phyloP scores from a whole-genome alignment of 2,329 filamentous ascomycete genomes.

The Calonectria hawksworthii region DNA sequence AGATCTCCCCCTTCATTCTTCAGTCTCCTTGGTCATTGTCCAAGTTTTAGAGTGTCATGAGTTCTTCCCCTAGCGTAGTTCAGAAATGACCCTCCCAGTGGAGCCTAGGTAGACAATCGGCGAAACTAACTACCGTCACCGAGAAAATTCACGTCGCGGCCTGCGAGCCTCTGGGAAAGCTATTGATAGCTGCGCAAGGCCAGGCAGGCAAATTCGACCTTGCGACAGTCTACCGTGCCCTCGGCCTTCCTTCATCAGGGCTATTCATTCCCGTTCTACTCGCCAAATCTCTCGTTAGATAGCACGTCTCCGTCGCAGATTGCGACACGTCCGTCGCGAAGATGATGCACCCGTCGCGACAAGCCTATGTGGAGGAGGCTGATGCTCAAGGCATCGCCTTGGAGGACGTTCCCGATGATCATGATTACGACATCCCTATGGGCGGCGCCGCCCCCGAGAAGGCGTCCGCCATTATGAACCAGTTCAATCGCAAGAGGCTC shows the following conservation, averaged over 20 bases:
- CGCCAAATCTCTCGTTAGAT: not conserved
- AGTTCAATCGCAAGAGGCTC: conserved; percentile 92
- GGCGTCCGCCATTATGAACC: conserved; percentile 85
- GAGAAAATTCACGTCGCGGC: conserved; percentile 39
- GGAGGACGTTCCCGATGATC: conserved; percentile 74
- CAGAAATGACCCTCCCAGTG: not conserved
- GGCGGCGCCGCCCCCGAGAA: conserved; percentile 78
- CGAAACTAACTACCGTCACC: conserved; percentile 46
- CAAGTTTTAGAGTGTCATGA: not conserved
- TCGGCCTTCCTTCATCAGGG: not conserved
- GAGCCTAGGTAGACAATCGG: conserved; percentile 34
- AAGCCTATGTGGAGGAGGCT: conserved; percentile 93
- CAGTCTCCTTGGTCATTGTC: not conserved
- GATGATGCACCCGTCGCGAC: conserved; percentile 88
- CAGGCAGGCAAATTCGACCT: not conserved
- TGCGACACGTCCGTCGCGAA: conserved; percentile 43
- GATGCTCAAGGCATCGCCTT: conserved; percentile 65
- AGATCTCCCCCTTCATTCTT: not conserved
- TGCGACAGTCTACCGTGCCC: not conserved
- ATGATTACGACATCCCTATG: conserved; percentile 85
- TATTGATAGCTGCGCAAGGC: conserved; percentile 25
- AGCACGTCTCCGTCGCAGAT: not conserved
- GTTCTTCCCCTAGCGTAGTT: not conserved
- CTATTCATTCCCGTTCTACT: not conserved
- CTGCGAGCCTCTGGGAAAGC: not conserved